Percentiles rank a stretch among this genome's conserved stretches.
Conservation (phyloP, 257 asterid species). For the Ligustrum vulgare region DNA sequence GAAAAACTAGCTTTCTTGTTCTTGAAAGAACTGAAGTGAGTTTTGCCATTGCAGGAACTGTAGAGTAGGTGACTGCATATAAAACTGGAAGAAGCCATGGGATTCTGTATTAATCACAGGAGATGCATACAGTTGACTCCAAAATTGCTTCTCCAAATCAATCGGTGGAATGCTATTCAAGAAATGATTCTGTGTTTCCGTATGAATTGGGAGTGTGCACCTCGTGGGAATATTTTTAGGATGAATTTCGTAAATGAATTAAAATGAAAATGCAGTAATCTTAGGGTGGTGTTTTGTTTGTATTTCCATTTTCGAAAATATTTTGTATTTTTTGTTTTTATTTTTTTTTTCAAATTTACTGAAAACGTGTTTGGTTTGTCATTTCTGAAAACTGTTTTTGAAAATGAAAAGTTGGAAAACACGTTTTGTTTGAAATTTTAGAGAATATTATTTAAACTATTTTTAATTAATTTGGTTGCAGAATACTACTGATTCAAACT, state of each 20-base stretch:
- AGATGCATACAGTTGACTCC: not conserved
- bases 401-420: too few relatives aligned
- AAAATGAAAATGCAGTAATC: not conserved
- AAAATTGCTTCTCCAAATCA: not conserved
- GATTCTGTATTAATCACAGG: not conserved
- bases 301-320: too few relatives aligned
- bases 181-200: not conserved
- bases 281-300: too few relatives aligned
- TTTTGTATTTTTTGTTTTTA: too few relatives aligned
- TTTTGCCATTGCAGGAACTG: constrained; percentile 33
- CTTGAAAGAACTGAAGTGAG: constrained; percentile 48
- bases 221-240: constrained; percentile 20
- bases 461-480: too few relatives aligned
- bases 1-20: constrained; percentile 35
- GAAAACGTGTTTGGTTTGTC: too few relatives aligned
- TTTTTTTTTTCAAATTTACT: too few relatives aligned
- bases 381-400: too few relatives aligned
- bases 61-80: constrained; percentile 49
- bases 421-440: too few relatives aligned
- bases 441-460: too few relatives aligned
- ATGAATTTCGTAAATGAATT: too few relatives aligned
- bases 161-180: constrained; percentile 7
- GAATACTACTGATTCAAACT: too few relatives aligned
- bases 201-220: constrained; percentile 22
- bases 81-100: constrained; percentile 62